Percentiles rank a stretch among this genome's conserved stretches.
Evolutionary conservation across 331 rosid genomes (phyloP).

Genomic region (Acacia concinna): DNA sequence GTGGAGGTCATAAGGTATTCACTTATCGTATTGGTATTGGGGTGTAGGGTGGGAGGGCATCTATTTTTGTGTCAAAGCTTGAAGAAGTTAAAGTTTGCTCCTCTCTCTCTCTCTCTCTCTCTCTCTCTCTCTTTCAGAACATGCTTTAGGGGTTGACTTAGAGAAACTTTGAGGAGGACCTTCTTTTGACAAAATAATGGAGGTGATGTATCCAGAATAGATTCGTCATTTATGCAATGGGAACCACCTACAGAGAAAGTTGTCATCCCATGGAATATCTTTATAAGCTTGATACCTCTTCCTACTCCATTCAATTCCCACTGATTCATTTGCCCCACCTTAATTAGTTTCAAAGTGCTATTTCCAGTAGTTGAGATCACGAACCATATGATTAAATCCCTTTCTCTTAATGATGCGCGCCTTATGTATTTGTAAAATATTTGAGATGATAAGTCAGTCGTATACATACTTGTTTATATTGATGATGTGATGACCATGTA

Average conservation of each 20-base stretch:
- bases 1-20: not conserved
- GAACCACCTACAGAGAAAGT: conserved; percentile 5
- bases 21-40: conserved; percentile 19
- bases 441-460: no score
- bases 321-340: no score
- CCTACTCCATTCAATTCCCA: no score
- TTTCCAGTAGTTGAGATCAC: no score
- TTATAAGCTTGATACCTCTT: no score
- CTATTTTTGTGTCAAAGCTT: conserved; percentile 24
- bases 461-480: no score
- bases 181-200: conserved; percentile 19
- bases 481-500: no score
- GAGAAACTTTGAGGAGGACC: conserved; percentile 31
- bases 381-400: no score
- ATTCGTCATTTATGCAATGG: conserved; percentile 25
- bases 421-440: no score
- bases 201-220: conserved; percentile 2
- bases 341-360: no score
- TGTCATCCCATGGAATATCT: conserved; percentile 31
- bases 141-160: conserved; percentile 34
- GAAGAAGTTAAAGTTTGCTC: not conserved
- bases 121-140: not conserved
- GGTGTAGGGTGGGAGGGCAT: conserved; percentile 18
- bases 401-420: no score
- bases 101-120: not conserved